Conservation (phyloP, 1,284 basidiomycete genomes). For the Takashimella koratensis region DNA sequence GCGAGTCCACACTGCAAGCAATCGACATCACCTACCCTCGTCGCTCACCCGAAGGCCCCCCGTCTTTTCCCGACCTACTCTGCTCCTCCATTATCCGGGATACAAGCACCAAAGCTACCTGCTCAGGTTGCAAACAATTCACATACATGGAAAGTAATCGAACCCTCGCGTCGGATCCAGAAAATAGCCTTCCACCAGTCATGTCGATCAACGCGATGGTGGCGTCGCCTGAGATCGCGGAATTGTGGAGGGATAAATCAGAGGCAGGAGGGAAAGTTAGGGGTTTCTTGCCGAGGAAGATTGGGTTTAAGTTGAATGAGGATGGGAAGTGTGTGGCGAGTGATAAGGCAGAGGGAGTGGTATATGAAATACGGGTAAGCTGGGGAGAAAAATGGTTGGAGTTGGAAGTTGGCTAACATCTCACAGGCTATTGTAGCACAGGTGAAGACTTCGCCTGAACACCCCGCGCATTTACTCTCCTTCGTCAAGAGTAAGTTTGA, state of each 20-base stretch:
- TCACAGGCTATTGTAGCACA: slow-evolving; percentile 65
- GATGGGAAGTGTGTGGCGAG: slow-evolving; percentile 54
- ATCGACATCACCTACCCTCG: slow-evolving; percentile 82
- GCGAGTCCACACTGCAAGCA: slow-evolving; percentile 71
- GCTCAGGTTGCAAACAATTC: slow-evolving; percentile 75
- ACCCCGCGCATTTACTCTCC: slow-evolving; percentile 81
- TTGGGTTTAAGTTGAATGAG: slow-evolving; percentile 43
- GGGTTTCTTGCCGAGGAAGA: slow-evolving; percentile 33
- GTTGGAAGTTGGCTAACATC: background rate
- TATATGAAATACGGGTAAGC: slow-evolving; percentile 70
- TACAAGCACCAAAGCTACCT: slow-evolving; percentile 77
- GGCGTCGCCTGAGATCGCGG: slow-evolving; percentile 68
- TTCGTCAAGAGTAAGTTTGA: slow-evolving; percentile 68
- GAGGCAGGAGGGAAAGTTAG: slow-evolving; percentile 14
- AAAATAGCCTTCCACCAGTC: slow-evolving; percentile 67
- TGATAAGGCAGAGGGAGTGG: slow-evolving; percentile 55
- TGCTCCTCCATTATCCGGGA: slow-evolving; percentile 74
- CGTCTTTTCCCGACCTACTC: slow-evolving; percentile 64
- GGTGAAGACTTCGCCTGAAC: slow-evolving; percentile 66
- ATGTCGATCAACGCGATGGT: slow-evolving; percentile 83
- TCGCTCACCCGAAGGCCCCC: background rate
- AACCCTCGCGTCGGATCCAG: slow-evolving; percentile 58
- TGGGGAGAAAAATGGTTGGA: background rate
- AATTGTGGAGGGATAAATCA: slow-evolving; percentile 68
- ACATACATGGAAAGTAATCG: slow-evolving; percentile 69